Percentiles rank a stretch among this genome's conserved stretches.
These are phyloP conservation scores for Pseudevernia furfuracea DNA, from an alignment of 495 filamentous ascomycete genomes.

Conservation along the genomic window DNA sequence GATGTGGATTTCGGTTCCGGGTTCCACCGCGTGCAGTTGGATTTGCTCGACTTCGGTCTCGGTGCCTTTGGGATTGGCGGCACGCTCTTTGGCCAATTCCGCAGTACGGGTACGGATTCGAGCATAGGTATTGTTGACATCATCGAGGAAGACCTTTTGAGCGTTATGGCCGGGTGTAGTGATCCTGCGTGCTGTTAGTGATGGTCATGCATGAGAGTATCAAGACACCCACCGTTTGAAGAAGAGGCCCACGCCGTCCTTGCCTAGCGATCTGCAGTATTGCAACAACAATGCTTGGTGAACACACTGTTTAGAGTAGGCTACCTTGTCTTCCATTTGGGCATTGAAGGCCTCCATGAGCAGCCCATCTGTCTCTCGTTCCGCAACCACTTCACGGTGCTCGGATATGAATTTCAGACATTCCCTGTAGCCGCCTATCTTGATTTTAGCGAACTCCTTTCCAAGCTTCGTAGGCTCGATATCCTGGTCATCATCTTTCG, in stretches of 20 bases:
- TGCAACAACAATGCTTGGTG: conserved; percentile 89
- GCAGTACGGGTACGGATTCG: conserved; percentile 69
- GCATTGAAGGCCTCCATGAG: conserved; percentile 86
- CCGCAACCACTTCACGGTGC: conserved; percentile 69
- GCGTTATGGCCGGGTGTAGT: conserved; percentile 89
- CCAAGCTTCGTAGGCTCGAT: conserved; percentile 69
- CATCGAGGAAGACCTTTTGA: conserved; percentile 82
- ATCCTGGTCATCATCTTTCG: conserved; percentile 58
- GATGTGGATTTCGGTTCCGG: conserved; percentile 88
- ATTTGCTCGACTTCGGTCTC: conserved; percentile 82
- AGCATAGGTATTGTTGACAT: conserved; percentile 78
- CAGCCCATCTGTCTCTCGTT: conserved; percentile 86
- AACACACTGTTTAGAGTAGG: conserved; percentile 78
- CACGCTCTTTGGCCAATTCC: conserved; percentile 65
- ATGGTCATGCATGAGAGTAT: conserved; percentile 15
- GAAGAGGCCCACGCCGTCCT: conserved; percentile 84
- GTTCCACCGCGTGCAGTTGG: conserved; percentile 92
- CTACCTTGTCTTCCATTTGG: conserved; percentile 64
- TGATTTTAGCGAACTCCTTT: conserved; percentile 71
- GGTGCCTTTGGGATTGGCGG: conserved; percentile 52
- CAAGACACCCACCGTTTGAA: conserved; percentile 61
- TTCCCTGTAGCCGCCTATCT: conserved; percentile 61
- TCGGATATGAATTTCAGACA: conserved; percentile 65
- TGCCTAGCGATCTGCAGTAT: conserved; percentile 84
- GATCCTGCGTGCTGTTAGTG: conserved; percentile 46